These are phyloP conservation scores for Penicillium bovifimosum DNA, from an alignment of 495 filamentous ascomycete genomes.

Conservation along the genomic window DNA sequence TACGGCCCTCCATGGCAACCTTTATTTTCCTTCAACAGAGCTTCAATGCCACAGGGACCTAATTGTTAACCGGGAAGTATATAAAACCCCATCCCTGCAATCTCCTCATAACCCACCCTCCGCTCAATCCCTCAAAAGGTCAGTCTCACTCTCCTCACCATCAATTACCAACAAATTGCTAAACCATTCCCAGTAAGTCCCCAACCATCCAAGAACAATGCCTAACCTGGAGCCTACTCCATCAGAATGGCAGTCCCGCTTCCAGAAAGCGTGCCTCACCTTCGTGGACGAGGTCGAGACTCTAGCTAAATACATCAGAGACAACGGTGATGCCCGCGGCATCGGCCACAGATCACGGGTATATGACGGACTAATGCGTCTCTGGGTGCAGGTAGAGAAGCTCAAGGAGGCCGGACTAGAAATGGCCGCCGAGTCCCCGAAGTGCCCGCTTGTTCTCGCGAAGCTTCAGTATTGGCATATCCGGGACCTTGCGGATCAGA, in stretches of 20 bases:
- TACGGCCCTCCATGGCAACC: not conserved
- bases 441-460: not conserved
- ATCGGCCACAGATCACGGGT: not conserved
- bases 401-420: not conserved
- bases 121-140: too few species aligned
- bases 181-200: not conserved
- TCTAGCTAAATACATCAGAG: not conserved
- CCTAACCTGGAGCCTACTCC: not conserved
- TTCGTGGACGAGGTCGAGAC: not conserved
- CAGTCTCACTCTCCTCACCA: too few species aligned
- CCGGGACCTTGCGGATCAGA: not conserved
- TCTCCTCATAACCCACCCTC: not conserved
- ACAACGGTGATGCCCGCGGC: not conserved
- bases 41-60: not conserved
- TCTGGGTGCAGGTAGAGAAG: not conserved
- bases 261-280: not conserved
- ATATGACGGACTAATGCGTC: not conserved
- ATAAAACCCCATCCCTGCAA: not conserved
- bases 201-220: not conserved
- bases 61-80: not conserved
- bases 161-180: too few species aligned
- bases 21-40: not conserved
- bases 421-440: not conserved
- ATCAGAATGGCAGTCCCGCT: not conserved
- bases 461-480: not conserved